Base-by-base conservation (phyloP, 495 filamentous ascomycete genomes). In the Aspergillus sclerotiicarbonarius region DNA sequence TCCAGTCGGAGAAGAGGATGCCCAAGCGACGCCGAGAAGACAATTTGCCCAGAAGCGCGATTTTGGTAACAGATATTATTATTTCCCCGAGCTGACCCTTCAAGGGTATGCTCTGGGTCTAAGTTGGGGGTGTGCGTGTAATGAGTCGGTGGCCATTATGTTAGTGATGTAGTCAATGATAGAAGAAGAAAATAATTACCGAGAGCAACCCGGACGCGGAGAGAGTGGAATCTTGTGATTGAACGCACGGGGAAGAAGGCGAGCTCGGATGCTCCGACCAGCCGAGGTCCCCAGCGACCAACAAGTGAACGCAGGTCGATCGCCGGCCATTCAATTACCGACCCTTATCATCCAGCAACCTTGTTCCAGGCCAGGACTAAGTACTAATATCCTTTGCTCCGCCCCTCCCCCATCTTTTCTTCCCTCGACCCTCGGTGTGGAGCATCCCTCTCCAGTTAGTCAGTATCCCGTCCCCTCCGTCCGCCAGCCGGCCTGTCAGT, bases 311-410 rank as follows among this genome's bases (percentile, higher is more conserved):
- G 49, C 53, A 50, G 49, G 54, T 58, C 39, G 39, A 59, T 54
- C 61, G 29, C 61, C 59, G 64, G 56, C 60, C 62, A 64, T 56
- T 64, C 65, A 67, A 56, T 67, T 67, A 67, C 65, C 65, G 65
- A 62, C 1, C 37, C 54, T 15, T 51, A 51, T 54, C 54, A 18
- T 56, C 30, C 45, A 56, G 35, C 44, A 56, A 32, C 30, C 41
- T 21, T 29, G 1, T 21, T n/a, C 29, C 56, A 4, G 35, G 29
- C 29, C 51, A 12, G 18, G 47, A 25, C 29, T 30, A 15, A 20
- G 29, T 33, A 25, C 39, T 35, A 46, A 44, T 37, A 6, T 25
- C 32, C 33, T 20, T 47, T 20, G 8, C 48, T 57, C 51, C 52
- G 43, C 56, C 57, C 46, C 50, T 59, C 43, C 60, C 53, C 51